Evolutionary conservation across 495 filamentous ascomycete species (phyloP).

Genomic region (Aspergillus biplanus): DNA sequence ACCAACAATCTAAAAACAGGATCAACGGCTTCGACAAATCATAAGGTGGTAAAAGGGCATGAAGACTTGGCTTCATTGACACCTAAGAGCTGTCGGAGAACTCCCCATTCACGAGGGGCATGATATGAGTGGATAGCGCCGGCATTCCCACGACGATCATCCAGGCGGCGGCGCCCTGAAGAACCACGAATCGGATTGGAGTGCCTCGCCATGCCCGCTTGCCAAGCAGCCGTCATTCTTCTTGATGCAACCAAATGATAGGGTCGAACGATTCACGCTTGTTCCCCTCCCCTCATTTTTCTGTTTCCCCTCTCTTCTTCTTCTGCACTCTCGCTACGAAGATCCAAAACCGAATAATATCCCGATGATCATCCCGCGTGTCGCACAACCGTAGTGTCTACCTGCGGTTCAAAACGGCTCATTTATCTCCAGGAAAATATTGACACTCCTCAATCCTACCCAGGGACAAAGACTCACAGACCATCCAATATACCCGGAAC

Average conservation of each 20-base stretch:
- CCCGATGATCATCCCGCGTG: no score
- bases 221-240: background rate
- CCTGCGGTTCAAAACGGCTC: no score
- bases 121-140: background rate
- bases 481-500: no score
- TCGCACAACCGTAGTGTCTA: no score
- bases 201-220: background rate
- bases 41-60: background rate
- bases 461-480: no score
- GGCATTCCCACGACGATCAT: background rate
- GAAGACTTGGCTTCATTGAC: background rate
- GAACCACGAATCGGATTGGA: constrained; percentile 9
- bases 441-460: no score
- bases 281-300: no score
- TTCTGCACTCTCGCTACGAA: no score
- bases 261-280: no score
- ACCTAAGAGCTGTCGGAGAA: background rate
- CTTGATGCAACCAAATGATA: background rate
- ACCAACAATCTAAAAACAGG: background rate
- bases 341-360: no score
- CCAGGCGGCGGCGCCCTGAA: constrained; percentile 5
- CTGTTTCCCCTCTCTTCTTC: no score
- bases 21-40: background rate
- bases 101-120: background rate
- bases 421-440: no score